phyloP scores from a whole-genome alignment of 1,284 basidiomycete species.

The Mycena sp. region DNA sequence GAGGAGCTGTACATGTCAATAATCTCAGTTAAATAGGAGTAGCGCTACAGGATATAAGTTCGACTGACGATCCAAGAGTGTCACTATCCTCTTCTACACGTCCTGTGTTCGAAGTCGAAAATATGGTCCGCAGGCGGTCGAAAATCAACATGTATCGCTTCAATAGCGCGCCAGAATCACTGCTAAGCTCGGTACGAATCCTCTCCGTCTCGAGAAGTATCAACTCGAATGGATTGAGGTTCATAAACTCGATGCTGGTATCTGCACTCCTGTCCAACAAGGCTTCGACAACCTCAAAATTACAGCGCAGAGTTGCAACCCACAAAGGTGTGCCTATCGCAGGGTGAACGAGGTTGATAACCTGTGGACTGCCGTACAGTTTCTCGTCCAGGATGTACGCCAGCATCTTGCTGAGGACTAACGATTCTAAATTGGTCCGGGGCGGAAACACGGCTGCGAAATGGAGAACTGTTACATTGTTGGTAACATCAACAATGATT shows the following conservation, averaged over 20 bases:
- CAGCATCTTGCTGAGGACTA: not conserved
- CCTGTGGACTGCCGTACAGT: not conserved
- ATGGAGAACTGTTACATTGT: not conserved
- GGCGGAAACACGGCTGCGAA: not conserved
- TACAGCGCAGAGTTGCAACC: conserved; percentile 1
- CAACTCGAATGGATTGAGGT: not conserved
- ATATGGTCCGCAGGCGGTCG: too few species aligned
- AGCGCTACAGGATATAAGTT: too few species aligned
- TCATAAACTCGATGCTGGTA: not conserved
- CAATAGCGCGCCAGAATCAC: too few species aligned
- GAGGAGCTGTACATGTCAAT: too few species aligned
- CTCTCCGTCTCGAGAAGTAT: not conserved
- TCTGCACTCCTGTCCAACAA: not conserved
- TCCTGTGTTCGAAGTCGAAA: too few species aligned
- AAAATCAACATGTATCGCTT: too few species aligned
- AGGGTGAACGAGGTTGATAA: not conserved
- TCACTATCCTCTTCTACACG: too few species aligned
- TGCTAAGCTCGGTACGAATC: not conserved
- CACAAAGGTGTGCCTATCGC: not conserved
- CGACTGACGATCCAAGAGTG: too few species aligned
- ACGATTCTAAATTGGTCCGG: not conserved
- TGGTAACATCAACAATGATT: not conserved
- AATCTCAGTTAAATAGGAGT: too few species aligned
- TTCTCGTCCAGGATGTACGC: not conserved
- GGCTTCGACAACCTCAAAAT: not conserved